Conservation (phyloP, 495 filamentous ascomycete genomes). For the Mycothermus thermophilus region DNA sequence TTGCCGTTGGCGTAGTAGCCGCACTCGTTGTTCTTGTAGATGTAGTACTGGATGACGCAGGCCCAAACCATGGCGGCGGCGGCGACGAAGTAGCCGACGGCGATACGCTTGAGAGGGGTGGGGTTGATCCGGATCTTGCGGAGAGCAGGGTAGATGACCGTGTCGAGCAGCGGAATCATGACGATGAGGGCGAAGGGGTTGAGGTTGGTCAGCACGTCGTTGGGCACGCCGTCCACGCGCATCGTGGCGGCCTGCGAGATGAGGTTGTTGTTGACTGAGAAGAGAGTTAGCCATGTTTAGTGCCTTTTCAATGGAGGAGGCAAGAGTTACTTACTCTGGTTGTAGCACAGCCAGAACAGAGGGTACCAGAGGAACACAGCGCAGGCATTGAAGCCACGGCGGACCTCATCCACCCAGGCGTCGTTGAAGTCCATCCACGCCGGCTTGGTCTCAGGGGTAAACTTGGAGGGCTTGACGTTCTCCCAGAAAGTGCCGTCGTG, state of each 20-base stretch:
- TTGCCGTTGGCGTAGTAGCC: constrained; percentile 34
- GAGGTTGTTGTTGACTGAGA: constrained; percentile 47
- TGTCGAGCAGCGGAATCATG: constrained; percentile 63
- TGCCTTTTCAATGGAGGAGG: background rate
- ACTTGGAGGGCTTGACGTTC: constrained; percentile 47
- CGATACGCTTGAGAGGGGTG: constrained; percentile 61
- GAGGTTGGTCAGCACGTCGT: constrained; percentile 67
- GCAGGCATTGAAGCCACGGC: constrained; percentile 54
- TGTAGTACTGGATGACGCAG: constrained; percentile 51
- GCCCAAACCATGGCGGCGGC: constrained; percentile 52
- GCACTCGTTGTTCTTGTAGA: constrained; percentile 51
- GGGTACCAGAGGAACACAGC: constrained; percentile 49
- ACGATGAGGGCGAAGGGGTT: constrained; percentile 66
- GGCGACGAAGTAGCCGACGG: constrained; percentile 49
- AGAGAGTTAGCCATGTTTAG: constrained; percentile 6
- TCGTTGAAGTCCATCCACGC: constrained; percentile 64
- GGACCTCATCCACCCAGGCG: constrained; percentile 31
- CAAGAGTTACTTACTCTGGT: constrained; percentile 20
- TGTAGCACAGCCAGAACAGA: constrained; percentile 39
- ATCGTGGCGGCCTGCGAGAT: constrained; percentile 61
- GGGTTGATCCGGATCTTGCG: constrained; percentile 50
- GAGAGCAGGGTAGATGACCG: constrained; percentile 52
- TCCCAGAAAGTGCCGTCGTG: constrained; percentile 49
- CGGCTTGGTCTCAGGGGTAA: constrained; percentile 34
- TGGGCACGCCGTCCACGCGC: constrained; percentile 55